These are phyloP conservation scores for Echium plantagineum DNA, from an alignment of 257 asterid genomes.

Conservation along the genomic window DNA sequence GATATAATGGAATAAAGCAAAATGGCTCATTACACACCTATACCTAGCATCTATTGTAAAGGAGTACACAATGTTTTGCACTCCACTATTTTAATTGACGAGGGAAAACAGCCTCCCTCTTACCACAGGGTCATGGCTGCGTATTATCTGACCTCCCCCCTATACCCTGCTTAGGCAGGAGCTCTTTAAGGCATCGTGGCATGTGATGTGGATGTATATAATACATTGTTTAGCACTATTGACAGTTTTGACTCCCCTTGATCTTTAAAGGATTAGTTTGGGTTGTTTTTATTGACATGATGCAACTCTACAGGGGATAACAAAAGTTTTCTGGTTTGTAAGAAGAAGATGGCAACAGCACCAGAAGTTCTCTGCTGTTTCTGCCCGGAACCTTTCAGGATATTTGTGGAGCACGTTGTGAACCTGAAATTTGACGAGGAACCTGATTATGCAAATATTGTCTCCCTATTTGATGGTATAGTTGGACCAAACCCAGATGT, in stretches of 20 bases:
- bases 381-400: conserved; percentile 58
- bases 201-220: too few relatives aligned
- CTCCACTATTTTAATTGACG: too few relatives aligned
- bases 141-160: too few relatives aligned
- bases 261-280: neutral
- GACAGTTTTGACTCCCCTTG: neutral
- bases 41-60: too few relatives aligned
- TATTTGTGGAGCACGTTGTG: conserved; percentile 58
- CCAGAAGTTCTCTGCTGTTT: conserved; percentile 57
- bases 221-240: too few relatives aligned
- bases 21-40: too few relatives aligned
- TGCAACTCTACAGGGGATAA: conserved; percentile 48
- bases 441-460: conserved; percentile 9
- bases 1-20: too few relatives aligned
- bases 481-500: conserved; percentile 4
- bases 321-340: conserved; percentile 78
- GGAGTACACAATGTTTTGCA: too few relatives aligned
- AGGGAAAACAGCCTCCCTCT: too few relatives aligned
- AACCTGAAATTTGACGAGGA: conserved; percentile 82
- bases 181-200: too few relatives aligned
- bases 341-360: conserved; percentile 80
- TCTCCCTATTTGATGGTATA: conserved; percentile 3
- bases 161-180: too few relatives aligned
- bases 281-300: conserved; percentile 2
- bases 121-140: too few relatives aligned